A percentile compares a stretch with the other conserved stretches of the same genome.
Evolutionary conservation across 2,329 filamentous ascomycete genomes (phyloP).

Genomic region (Fonsecaea multimorphosa): DNA sequence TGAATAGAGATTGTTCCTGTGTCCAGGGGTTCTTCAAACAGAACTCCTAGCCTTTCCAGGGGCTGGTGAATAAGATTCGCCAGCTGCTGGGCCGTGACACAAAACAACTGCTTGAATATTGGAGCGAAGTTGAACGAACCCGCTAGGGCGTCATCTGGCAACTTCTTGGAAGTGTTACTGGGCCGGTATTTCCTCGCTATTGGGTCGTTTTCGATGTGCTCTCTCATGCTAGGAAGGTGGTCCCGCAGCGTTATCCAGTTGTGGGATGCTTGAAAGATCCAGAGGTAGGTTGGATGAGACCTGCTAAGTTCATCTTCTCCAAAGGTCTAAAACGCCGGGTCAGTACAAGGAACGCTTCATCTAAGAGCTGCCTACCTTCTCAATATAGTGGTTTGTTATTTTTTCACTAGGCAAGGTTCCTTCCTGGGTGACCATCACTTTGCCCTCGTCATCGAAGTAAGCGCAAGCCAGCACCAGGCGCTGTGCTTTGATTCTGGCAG

Average conservation of each 20-base stretch:
- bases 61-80: slow-evolving; percentile 69
- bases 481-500: slow-evolving; percentile 65
- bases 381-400: slow-evolving; percentile 78
- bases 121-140: slow-evolving; percentile 70
- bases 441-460: slow-evolving; percentile 52
- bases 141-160: slow-evolving; percentile 35
- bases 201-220: slow-evolving; percentile 65
- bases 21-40: slow-evolving; percentile 77
- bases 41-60: slow-evolving; percentile 67
- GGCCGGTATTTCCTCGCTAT: slow-evolving; percentile 40
- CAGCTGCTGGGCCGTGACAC: slow-evolving; percentile 75
- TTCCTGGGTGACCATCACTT: slow-evolving; percentile 55
- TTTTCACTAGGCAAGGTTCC: slow-evolving; percentile 61
- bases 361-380: slow-evolving; percentile 56
- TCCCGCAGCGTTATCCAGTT: slow-evolving; percentile 75
- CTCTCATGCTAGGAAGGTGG: slow-evolving; percentile 73
- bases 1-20: slow-evolving; percentile 57
- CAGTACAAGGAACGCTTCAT: slow-evolving; percentile 34
- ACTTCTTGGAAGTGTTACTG: slow-evolving; percentile 33
- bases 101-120: slow-evolving; percentile 83
- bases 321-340: slow-evolving; percentile 49
- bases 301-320: slow-evolving; percentile 77
- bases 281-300: slow-evolving; percentile 80
- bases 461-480: slow-evolving; percentile 60
- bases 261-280: slow-evolving; percentile 81